These are phyloP conservation scores for Breynia disticha DNA, from an alignment of 441 rosid species.

Conservation along the genomic window DNA sequence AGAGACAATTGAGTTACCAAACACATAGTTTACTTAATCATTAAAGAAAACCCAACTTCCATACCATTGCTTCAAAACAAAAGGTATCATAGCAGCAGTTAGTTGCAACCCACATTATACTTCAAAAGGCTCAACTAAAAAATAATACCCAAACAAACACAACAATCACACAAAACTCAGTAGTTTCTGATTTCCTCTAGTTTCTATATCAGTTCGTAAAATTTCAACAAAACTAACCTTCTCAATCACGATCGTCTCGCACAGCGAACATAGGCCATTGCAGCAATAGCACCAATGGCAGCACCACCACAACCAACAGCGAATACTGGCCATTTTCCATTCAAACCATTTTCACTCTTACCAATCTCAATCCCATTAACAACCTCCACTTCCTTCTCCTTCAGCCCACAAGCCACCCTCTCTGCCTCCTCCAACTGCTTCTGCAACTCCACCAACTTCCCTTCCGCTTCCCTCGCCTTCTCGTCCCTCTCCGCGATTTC, in stretches of 20 bases:
- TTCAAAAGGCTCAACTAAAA: no score
- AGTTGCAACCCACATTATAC: no score
- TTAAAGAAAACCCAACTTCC: no score
- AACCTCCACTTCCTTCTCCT: slow-evolving; percentile 26
- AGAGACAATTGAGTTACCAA: no score
- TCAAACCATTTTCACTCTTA: slow-evolving; percentile 13
- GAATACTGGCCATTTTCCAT: slow-evolving; percentile 32
- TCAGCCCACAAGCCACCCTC: slow-evolving; percentile 23
- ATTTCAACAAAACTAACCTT: slow-evolving; percentile 16
- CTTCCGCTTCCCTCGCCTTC: slow-evolving; percentile 31
- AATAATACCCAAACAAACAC: no score
- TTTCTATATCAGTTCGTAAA: not conserved
- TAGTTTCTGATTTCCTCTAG: no score
- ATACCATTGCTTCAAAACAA: no score
- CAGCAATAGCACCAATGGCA: slow-evolving; percentile 36
- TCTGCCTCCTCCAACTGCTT: slow-evolving; percentile 35
- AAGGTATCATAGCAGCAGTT: no score
- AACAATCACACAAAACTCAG: no score
- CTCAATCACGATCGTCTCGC: slow-evolving; percentile 25
- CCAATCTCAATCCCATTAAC: slow-evolving; percentile 24
- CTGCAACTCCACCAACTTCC: slow-evolving; percentile 28
- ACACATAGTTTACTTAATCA: no score
- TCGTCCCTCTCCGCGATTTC: slow-evolving; percentile 30
- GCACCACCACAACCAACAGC: slow-evolving; percentile 46
- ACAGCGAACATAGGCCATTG: slow-evolving; percentile 35